Evolutionary conservation across 2,329 filamentous ascomycete genomes (phyloP), one percentile per base, ranked within the genome.

Genomic region (Cordyceps fumosorosea): DNA sequence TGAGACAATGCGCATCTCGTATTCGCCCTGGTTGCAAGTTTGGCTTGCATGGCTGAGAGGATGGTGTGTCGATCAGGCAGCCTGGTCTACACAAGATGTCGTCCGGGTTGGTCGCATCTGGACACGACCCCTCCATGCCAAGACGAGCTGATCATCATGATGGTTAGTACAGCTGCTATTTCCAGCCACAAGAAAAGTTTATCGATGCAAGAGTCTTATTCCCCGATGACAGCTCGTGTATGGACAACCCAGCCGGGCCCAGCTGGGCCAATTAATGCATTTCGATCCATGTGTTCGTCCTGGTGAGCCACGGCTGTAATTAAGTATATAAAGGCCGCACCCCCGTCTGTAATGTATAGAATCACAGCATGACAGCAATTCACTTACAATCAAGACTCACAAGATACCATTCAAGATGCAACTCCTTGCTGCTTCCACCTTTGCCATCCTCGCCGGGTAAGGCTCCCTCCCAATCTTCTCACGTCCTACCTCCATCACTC

Each of bases 131-230:
- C 45, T 58, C 52, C 56, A 58, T 29, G 56, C 56, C 56, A 58
- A 58, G 56, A 58, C 53, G 56, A 50, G 56, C 56, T 58, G 56
- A 58, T 50, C 2, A 8, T 47, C 8, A 47, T n/a, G 29, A 50
- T 20, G 6, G 3, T 20, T 11, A 37, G 45, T 26, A 20, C 29
- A 40, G 10, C 14, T 37, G 8, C 44, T 37, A 57, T 48, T 48
- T 48, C n/a, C 44, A 26, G 56, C 29, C 44, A 48, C 56, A 8
- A 11, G 8, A 45, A 45, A 29, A 29, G 29, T 7, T 29, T 29
- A 29, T 29, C 29, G 29, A 4, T 14, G 12, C 10, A 7, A 10
- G 14, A 12, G 32, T 8, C 2, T 50, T 58, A 50, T 58, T 58
- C 16, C 56, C 56, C 10, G 20, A 5, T 26, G 44, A n/a, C 20